Evolutionary conservation across 441 rosid genomes (phyloP).

Genomic region (Jatropha multifida): DNA sequence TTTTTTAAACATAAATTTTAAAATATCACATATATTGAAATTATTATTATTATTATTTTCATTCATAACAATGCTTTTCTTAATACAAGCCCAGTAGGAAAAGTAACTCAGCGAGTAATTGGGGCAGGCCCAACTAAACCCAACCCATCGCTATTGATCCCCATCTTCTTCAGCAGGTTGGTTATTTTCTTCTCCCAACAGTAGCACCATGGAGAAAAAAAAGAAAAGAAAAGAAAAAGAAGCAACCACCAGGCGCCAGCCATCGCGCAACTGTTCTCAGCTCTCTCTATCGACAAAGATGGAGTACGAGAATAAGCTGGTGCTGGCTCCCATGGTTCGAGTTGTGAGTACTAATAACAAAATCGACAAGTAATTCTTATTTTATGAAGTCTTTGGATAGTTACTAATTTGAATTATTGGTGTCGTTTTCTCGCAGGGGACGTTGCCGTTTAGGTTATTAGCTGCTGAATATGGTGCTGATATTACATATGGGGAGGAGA

Average conservation of each 20-base stretch:
- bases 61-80: no score
- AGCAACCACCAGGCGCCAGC: background rate
- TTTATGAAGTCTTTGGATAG: background rate
- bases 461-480: conserved; percentile 83
- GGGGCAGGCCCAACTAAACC: background rate
- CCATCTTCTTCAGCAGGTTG: background rate
- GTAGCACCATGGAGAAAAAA: no score
- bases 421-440: conserved; percentile 45
- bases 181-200: no score
- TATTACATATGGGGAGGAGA: conserved; percentile 82
- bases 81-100: no score
- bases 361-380: background rate
- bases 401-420: background rate
- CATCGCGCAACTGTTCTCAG: background rate
- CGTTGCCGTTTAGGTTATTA: conserved; percentile 64
- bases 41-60: no score
- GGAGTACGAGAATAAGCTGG: conserved; percentile 78
- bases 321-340: conserved; percentile 96
- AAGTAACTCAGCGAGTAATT: background rate
- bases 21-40: no score
- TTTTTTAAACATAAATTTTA: no score
- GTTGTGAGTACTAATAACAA: conserved; percentile 46
- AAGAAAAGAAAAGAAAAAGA: background rate
- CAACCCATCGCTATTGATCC: background rate
- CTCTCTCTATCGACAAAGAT: conserved; percentile 25